A percentile compares a stretch with the other conserved stretches of the same genome.
Conservation (phyloP, 805 yeast species). For the Saturnispora quitensis region DNA sequence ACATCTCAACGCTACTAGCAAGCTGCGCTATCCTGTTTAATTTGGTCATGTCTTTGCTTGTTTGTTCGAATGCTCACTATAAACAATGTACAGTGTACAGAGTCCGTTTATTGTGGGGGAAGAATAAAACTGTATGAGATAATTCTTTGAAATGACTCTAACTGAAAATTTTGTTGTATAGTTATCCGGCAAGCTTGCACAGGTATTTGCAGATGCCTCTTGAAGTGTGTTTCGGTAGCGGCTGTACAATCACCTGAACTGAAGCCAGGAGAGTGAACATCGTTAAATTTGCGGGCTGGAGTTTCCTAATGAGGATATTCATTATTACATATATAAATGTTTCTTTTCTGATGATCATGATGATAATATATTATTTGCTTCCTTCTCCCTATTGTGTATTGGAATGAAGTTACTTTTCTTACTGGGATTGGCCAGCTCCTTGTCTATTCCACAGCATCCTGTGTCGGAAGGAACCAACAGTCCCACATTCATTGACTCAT, state of each 20-base stretch:
- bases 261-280: not conserved
- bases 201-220: not conserved
- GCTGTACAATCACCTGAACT: not conserved
- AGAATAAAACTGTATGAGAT: not conserved
- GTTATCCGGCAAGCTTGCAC: not conserved
- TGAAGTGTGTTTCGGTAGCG: not conserved
- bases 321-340: not conserved
- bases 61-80: not conserved
- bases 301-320: not conserved
- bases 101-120: not conserved
- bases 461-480: not conserved
- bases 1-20: not conserved
- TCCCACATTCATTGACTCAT: not conserved
- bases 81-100: not conserved
- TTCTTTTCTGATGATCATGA: not conserved
- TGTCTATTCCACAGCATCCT: not conserved
- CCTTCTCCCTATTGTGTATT: not conserved
- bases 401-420: not conserved
- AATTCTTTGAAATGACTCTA: not conserved
- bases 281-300: not conserved
- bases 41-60: not conserved
- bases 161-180: not conserved
- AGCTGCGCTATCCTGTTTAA: constrained; percentile 1
- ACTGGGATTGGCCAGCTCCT: not conserved
- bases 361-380: not conserved